phyloP scores from a whole-genome alignment of 2,329 filamentous ascomycete genomes.

The Amylocarpus encephaloides region DNA sequence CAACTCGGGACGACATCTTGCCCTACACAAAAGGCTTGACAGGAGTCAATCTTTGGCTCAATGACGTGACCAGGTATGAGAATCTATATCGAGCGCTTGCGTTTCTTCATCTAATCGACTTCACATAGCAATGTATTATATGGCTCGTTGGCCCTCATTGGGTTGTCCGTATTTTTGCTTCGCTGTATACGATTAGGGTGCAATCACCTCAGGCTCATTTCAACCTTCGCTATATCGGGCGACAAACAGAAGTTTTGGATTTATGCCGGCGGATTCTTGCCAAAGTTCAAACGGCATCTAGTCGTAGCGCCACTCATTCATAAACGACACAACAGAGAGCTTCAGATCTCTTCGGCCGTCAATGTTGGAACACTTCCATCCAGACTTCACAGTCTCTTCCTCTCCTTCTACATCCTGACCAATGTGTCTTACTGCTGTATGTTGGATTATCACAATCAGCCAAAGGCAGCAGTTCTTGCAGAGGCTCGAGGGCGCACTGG shows the following conservation, averaged over 20 bases:
- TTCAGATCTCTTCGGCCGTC: conserved; percentile 58
- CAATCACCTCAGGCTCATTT: conserved; percentile 2
- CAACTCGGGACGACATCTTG: conserved; percentile 5
- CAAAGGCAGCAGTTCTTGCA: conserved; percentile 41
- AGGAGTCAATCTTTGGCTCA: conserved; percentile 14
- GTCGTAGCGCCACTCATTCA: conserved; percentile 64
- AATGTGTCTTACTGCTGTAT: conserved; percentile 72
- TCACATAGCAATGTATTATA: conserved; percentile 5
- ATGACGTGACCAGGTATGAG: conserved; percentile 8
- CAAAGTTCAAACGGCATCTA: conserved; percentile 58
- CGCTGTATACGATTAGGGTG: not conserved
- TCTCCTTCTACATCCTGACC: conserved; percentile 58
- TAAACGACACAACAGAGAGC: conserved; percentile 68
- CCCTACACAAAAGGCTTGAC: conserved; percentile 12
- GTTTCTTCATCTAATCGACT: not conserved
- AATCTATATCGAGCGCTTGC: not conserved
- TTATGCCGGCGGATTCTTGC: conserved; percentile 12
- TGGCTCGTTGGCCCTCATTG: conserved; percentile 4
- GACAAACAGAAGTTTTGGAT: conserved; percentile 10
- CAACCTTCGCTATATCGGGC: conserved; percentile 2
- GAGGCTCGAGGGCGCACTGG: conserved; percentile 55
- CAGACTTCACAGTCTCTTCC: conserved; percentile 63
- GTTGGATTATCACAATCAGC: conserved; percentile 43
- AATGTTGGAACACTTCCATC: conserved; percentile 70
- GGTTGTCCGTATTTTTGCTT: conserved; percentile 4